Evolutionary conservation across 352 stramenopile species (phyloP), one percentile per base, ranked within the genome.

Genomic region (Phytophthora podocarpi): DNA sequence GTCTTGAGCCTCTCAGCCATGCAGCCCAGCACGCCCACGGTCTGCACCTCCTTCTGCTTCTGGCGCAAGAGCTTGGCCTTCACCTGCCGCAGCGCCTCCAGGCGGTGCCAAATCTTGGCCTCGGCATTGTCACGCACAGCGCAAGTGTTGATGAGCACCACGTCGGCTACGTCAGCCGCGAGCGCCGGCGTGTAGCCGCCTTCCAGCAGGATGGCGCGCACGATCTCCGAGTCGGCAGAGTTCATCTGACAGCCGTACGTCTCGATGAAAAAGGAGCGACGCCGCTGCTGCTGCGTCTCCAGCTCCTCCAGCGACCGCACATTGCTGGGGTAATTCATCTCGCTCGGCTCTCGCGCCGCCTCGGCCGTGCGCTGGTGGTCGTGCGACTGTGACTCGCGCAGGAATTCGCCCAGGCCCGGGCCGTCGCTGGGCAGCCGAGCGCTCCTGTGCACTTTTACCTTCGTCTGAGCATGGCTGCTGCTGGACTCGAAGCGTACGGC

Each of bases 161-260:
- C 80, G 66, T 98, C 92, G 28, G 97, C 95, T 11, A 87, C 72
- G 9, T 94, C 82, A 45, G 87, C 77, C 4, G 80, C 64, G 15
- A 58, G 13, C 5, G 86, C 83, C 26, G 91, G 66, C 10, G 84
- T 58, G 72, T 90, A 95, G 26, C 66, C 74, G 31, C 76, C 39
- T 52, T 89, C 74, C 34, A 98, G 61, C 23, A 99, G 76, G 31
- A 99, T 95, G 28, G 91, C 84, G 15, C 90, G 85, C 37, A 99
- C 96, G 75, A 99, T 98, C 68, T 99, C 97, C 47, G 90, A 98
- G 80, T 99, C 98, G 56, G 92, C 95, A 45, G 98, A 95, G 79
- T 99, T 99, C 97, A 99, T 99, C 85, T 99, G 97, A 85, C 97
- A 99, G 8, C 97, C 97, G 78, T 99, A 99, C 11, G 97, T 99